A percentile compares a stretch with the other conserved stretches of the same genome.
Conservation (phyloP, 352 stramenopile genomes). For the Phytophthora chlamydospora region DNA sequence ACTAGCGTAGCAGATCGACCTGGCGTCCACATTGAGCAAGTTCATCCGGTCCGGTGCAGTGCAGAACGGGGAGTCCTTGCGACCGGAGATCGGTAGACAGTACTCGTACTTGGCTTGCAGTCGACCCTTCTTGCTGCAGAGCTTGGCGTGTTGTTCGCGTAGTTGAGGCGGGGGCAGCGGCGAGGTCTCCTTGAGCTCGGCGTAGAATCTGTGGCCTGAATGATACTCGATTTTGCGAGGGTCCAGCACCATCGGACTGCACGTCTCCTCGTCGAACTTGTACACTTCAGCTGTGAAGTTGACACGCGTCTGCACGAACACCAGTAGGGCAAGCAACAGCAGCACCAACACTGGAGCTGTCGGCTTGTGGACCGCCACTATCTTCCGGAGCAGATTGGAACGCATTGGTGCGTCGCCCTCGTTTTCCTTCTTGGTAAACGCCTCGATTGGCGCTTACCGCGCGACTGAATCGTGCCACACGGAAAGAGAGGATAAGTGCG, state of each 20-base stretch:
- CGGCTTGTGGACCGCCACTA: slow-evolving; percentile 1
- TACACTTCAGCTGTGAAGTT: slow-evolving; percentile 8
- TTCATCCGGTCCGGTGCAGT: slow-evolving; percentile 46
- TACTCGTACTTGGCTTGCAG: slow-evolving; percentile 24
- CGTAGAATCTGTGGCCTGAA: slow-evolving; percentile 13
- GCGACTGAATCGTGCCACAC: too few species aligned
- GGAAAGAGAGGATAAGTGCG: too few species aligned
- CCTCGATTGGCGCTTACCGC: too few species aligned
- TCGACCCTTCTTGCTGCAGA: slow-evolving; percentile 19
- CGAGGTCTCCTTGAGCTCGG: slow-evolving; percentile 3
- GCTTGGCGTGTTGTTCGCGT: slow-evolving; percentile 10
- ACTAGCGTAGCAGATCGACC: slow-evolving; percentile 50
- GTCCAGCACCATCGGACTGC: slow-evolving; percentile 14
- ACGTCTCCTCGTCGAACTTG: not conserved
- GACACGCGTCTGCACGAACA: slow-evolving; percentile 5
- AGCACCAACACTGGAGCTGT: slow-evolving; percentile 8
- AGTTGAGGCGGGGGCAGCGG: slow-evolving; percentile 21
- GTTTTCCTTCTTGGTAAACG: not conserved
- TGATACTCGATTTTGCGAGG: slow-evolving; percentile 17
- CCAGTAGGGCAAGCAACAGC: slow-evolving; percentile 4
- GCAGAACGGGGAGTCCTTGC: slow-evolving; percentile 51
- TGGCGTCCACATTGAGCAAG: slow-evolving; percentile 28
- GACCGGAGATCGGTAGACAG: slow-evolving; percentile 53
- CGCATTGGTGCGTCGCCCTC: not conserved
- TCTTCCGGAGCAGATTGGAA: not conserved